phyloP scores from a whole-genome alignment of 1,284 basidiomycete genomes.

The Cronartium quercuum region DNA sequence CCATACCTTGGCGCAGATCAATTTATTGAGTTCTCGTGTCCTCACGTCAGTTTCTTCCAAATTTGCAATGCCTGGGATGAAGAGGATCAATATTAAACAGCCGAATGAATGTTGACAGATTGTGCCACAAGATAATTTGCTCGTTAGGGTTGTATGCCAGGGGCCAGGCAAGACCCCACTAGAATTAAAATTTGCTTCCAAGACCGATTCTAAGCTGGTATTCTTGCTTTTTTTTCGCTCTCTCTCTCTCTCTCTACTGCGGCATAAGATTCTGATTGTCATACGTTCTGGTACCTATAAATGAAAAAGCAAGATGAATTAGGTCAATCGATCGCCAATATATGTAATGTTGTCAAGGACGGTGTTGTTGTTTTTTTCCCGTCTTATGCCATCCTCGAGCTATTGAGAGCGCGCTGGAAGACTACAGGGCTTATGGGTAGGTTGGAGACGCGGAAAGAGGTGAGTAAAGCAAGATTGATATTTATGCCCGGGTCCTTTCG shows the following conservation, averaged over 20 bases:
- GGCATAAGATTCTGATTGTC: background rate
- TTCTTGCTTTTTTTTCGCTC: slow-evolving; percentile 43
- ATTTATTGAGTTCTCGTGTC: slow-evolving; percentile 76
- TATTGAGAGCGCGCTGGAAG: slow-evolving; percentile 64
- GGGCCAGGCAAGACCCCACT: slow-evolving; percentile 71
- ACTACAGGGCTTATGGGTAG: slow-evolving; percentile 60
- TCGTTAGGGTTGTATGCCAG: slow-evolving; percentile 67
- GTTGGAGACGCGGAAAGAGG: slow-evolving; percentile 67
- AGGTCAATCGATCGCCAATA: slow-evolving; percentile 72
- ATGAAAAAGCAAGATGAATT: slow-evolving; percentile 66
- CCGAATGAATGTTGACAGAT: slow-evolving; percentile 1
- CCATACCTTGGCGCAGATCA: slow-evolving; percentile 60
- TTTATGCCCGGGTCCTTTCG: background rate
- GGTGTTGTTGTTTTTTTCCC: slow-evolving; percentile 93
- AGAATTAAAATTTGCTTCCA: slow-evolving; percentile 74
- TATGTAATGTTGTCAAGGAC: slow-evolving; percentile 69
- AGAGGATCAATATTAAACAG: background rate
- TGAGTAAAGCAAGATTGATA: slow-evolving; percentile 45
- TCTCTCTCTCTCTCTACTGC: background rate
- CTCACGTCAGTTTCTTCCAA: slow-evolving; percentile 61
- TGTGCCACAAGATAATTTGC: slow-evolving; percentile 69
- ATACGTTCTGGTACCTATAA: background rate
- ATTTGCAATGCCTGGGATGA: background rate
- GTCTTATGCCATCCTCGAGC: slow-evolving; percentile 76
- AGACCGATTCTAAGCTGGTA: slow-evolving; percentile 64